A percentile compares a stretch with the other conserved stretches of the same genome.
Evolutionary conservation across 352 stramenopile genomes (phyloP).

Genomic region (Pythium folliculosum): DNA sequence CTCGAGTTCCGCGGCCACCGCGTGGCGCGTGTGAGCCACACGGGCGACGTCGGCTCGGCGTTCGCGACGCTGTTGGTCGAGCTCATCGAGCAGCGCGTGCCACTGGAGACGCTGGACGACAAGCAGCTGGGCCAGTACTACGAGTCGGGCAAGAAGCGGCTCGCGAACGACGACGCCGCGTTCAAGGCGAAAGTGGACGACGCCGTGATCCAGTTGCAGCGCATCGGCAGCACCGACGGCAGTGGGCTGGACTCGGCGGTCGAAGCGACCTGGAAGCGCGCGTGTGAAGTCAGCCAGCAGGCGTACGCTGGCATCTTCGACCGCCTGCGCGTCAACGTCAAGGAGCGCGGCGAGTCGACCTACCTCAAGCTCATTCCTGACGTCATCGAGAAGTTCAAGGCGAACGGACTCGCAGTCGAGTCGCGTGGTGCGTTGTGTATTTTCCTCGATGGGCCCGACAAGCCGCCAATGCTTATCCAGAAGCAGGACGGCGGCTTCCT

Average conservation of each 20-base stretch:
- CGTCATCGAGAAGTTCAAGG: constrained; percentile 49
- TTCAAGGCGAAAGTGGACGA: constrained; percentile 74
- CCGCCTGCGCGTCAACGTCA: constrained; percentile 61
- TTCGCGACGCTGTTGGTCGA: constrained; percentile 78
- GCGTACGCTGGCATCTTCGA: constrained; percentile 69
- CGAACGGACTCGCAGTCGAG: constrained; percentile 45
- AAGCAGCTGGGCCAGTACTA: constrained; percentile 67
- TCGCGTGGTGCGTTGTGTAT: constrained; percentile 72
- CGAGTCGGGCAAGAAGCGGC: constrained; percentile 62
- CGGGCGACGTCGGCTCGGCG: constrained; percentile 74
- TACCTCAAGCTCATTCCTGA: constrained; percentile 63
- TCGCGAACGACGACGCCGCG: constrained; percentile 31
- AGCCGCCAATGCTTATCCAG: constrained; percentile 80
- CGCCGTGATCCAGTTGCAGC: constrained; percentile 73
- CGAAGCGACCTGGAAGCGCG: constrained; percentile 51
- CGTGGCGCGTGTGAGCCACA: constrained; percentile 75
- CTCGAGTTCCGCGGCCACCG: constrained; percentile 78
- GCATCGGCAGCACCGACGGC: constrained; percentile 32
- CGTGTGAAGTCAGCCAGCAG: constrained; percentile 73
- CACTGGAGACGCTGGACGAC: constrained; percentile 55
- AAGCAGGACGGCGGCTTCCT: constrained; percentile 81
- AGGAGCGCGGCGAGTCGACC: constrained; percentile 75
- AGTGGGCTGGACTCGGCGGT: constrained; percentile 41
- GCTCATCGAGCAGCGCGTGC: constrained; percentile 54
- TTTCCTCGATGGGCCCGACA: constrained; percentile 70